Percentiles rank a stretch among this genome's conserved stretches.
phyloP scores from a whole-genome alignment of 2,329 filamentous ascomycete genomes.

The Penicillium corylophilum region DNA sequence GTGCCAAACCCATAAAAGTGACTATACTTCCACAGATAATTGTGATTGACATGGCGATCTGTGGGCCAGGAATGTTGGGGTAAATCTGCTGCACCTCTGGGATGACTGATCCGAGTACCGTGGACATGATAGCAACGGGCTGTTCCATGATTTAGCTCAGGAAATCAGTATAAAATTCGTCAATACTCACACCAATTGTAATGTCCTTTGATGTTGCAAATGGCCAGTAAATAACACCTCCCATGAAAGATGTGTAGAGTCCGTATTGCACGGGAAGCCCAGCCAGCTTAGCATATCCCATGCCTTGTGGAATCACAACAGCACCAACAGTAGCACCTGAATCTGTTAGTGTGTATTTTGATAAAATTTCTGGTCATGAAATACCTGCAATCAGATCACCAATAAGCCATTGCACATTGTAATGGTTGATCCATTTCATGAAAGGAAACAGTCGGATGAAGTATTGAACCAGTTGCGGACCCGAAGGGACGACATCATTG shows the following conservation, averaged over 20 bases:
- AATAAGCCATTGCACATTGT: conserved; percentile 12
- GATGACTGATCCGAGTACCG: conserved; percentile 78
- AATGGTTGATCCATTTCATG: conserved; percentile 6
- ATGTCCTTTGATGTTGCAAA: conserved; percentile 97
- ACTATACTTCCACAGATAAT: conserved; percentile 62
- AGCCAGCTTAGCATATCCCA: conserved; percentile 86
- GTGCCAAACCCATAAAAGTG: conserved; percentile 2
- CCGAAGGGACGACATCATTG: conserved; percentile 2
- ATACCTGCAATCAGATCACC: conserved; percentile 9
- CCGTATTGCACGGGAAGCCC: conserved; percentile 75
- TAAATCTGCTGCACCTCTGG: conserved; percentile 56
- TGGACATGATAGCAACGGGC: conserved; percentile 92
- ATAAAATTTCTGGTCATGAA: neutral
- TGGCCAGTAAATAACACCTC: conserved; percentile 88
- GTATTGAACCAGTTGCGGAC: neutral
- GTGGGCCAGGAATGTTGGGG: conserved; percentile 56
- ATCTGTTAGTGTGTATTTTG: neutral
- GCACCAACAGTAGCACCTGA: conserved; percentile 62
- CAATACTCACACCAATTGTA: conserved; percentile 72
- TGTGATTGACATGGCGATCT: conserved; percentile 74
- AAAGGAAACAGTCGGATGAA: conserved; percentile 6
- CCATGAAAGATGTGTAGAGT: conserved; percentile 91
- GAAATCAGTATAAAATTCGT: no score
- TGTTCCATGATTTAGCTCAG: conserved; percentile 29
- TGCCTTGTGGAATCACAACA: conserved; percentile 85